These are phyloP conservation scores for Leishmania major DNA, from an alignment of 208 protist genomes.

Conservation along the genomic window DNA sequence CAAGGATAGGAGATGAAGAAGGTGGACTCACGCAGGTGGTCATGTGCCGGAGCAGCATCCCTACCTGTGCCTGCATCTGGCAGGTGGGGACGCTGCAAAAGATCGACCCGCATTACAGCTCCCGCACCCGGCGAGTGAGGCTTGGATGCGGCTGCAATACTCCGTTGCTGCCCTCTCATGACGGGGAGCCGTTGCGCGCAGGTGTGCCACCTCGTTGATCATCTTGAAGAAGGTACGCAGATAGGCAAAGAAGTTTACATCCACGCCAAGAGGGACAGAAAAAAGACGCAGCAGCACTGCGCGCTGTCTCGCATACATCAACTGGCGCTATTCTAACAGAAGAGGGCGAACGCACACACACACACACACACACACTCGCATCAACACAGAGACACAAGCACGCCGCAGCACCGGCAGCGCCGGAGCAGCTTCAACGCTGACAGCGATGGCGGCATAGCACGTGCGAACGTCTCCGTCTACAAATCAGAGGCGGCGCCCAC, in stretches of 20 bases:
- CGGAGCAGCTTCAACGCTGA: no score
- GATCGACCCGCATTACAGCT: no score
- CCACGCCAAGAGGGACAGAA: neutral
- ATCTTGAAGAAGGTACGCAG: neutral
- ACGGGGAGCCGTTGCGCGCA: neutral
- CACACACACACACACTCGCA: neutral
- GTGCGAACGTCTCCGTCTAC: neutral
- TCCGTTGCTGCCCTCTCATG: neutral
- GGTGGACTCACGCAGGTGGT: neutral
- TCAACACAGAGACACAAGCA: neutral
- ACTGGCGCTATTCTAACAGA: neutral
- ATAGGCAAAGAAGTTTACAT: neutral
- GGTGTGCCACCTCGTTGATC: no score
- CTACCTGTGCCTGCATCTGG: neutral
- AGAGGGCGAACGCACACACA: neutral
- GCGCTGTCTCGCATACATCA: conserved; percentile 1
- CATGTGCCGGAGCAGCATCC: neutral
- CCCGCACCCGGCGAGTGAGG: neutral
- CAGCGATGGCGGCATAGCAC: neutral
- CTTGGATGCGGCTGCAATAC: neutral
- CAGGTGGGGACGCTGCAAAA: neutral
- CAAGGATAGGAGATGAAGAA: neutral
- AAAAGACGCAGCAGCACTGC: neutral
- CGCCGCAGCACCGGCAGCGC: neutral
- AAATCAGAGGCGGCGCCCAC: neutral